Evolutionary conservation across 208 protist species (phyloP).

Genomic region (Balamuthia mandrillaris): DNA sequence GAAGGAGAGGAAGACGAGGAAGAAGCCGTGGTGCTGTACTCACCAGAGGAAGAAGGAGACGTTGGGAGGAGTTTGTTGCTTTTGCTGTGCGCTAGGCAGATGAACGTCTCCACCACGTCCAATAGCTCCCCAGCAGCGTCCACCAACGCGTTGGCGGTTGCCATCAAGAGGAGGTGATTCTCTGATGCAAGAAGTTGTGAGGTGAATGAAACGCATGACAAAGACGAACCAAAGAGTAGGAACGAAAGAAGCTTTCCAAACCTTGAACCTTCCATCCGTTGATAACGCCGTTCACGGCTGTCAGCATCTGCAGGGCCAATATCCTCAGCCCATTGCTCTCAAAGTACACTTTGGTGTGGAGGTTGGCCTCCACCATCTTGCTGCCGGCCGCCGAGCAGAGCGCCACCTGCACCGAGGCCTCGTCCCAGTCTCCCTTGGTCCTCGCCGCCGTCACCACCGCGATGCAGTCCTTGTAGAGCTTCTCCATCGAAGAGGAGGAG

Average conservation of each 20-base stretch:
- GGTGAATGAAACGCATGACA: neutral
- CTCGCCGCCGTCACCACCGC: too few species aligned
- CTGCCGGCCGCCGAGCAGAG: too few species aligned
- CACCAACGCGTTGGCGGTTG: neutral
- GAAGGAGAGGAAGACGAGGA: too few species aligned
- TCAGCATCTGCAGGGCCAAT: slow-evolving; percentile 12
- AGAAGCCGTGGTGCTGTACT: too few species aligned
- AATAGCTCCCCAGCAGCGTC: neutral
- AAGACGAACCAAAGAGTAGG: too few species aligned
- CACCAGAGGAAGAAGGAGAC: too few species aligned
- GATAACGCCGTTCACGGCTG: neutral
- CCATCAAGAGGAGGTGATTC: neutral
- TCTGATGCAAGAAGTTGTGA: neutral
- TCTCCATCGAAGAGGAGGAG: too few species aligned
- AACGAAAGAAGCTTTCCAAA: neutral
- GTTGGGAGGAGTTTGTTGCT: too few species aligned
- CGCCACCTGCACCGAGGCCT: too few species aligned
- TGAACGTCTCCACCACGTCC: slow-evolving; percentile 14
- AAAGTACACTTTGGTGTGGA: slow-evolving; percentile 30
- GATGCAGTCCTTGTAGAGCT: too few species aligned
- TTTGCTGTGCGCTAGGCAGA: slow-evolving; percentile 31
- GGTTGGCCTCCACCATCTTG: slow-evolving; percentile 35
- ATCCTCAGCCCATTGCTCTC: slow-evolving; percentile 28
- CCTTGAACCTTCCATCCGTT: neutral
- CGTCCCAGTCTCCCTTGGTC: too few species aligned